Evolutionary conservation across 768 basidiomycete species (phyloP).

Genomic region (Serendipita sp.): DNA sequence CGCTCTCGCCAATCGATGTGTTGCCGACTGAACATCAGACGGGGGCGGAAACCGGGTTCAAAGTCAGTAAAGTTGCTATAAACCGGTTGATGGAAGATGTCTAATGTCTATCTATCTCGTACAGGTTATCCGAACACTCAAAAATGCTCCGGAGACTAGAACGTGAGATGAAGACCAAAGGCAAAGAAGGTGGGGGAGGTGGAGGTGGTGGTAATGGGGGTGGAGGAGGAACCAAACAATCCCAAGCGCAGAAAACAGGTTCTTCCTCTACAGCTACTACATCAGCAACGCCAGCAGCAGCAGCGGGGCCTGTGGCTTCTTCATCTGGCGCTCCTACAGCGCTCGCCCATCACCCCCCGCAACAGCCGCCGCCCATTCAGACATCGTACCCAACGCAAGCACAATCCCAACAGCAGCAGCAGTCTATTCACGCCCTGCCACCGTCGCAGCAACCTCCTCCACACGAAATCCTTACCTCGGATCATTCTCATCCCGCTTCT

Average conservation of each 20-base stretch:
- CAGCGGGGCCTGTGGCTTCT: conserved; percentile 46
- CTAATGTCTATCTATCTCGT: neutral
- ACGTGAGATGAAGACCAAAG: conserved; percentile 10
- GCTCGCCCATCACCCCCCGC: conserved; percentile 6
- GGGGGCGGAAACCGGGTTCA: conserved; percentile 78
- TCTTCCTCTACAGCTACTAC: neutral
- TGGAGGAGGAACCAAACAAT: conserved; percentile 46
- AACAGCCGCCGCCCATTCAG: conserved; percentile 18
- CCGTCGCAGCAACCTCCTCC: conserved; percentile 32
- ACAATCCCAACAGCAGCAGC: neutral
- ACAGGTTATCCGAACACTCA: conserved; percentile 70
- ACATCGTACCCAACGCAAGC: neutral
- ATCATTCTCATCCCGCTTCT: neutral
- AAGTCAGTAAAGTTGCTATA: conserved; percentile 35
- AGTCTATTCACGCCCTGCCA: conserved; percentile 20
- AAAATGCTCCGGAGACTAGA: conserved; percentile 79
- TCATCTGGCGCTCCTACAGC: conserved; percentile 18
- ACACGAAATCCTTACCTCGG: conserved; percentile 9
- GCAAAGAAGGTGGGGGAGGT: neutral
- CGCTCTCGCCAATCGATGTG: neutral
- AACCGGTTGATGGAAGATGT: conserved; percentile 8
- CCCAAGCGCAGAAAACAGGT: conserved; percentile 15
- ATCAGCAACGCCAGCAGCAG: neutral
- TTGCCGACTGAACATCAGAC: conserved; percentile 14
- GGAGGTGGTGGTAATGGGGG: too few species aligned